phyloP scores from a whole-genome alignment of 176 grass and related monocot genomes.

The Oryza meridionalis region DNA sequence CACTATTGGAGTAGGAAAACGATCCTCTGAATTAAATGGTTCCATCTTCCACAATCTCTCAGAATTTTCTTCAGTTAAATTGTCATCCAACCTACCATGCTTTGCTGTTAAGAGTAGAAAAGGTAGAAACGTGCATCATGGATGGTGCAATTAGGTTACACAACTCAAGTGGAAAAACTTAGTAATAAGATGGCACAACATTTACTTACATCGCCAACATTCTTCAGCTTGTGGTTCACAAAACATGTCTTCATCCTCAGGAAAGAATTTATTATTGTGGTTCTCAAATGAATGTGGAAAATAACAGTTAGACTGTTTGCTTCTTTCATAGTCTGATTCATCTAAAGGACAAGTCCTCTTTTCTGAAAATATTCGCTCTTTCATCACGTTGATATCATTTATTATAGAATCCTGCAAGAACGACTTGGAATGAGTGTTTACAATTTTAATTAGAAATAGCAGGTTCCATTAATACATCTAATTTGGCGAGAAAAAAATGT shows the following conservation, averaged over 20 bases:
- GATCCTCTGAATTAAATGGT: conserved; percentile 36
- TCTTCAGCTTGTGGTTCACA: conserved; percentile 35
- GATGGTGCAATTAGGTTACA: conserved; percentile 19
- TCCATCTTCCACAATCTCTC: conserved; percentile 43
- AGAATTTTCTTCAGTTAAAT: conserved; percentile 41
- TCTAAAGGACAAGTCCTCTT: conserved; percentile 32
- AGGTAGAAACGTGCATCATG: not conserved
- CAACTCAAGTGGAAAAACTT: conserved; percentile 5
- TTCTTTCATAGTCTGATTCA: conserved; percentile 38
- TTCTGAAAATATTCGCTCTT: conserved; percentile 38
- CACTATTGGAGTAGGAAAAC: conserved; percentile 40
- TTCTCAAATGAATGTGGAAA: conserved; percentile 39
- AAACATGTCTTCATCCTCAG: conserved; percentile 49
- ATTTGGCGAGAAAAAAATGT: conserved; percentile 5
- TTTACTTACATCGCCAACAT: conserved; percentile 55
- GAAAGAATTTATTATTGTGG: conserved; percentile 39
- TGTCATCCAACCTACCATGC: conserved; percentile 21
- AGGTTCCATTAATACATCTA: conserved; percentile 20
- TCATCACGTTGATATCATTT: conserved; percentile 44
- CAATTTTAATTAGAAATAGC: conserved; percentile 6
- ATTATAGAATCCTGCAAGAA: conserved; percentile 53
- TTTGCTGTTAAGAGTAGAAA: conserved; percentile 38
- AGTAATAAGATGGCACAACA: conserved; percentile 29
- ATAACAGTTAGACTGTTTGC: conserved; percentile 41
- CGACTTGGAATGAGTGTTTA: not conserved